Base-by-base conservation (phyloP, 768 basidiomycete genomes). In the Dendrothele bispora region DNA sequence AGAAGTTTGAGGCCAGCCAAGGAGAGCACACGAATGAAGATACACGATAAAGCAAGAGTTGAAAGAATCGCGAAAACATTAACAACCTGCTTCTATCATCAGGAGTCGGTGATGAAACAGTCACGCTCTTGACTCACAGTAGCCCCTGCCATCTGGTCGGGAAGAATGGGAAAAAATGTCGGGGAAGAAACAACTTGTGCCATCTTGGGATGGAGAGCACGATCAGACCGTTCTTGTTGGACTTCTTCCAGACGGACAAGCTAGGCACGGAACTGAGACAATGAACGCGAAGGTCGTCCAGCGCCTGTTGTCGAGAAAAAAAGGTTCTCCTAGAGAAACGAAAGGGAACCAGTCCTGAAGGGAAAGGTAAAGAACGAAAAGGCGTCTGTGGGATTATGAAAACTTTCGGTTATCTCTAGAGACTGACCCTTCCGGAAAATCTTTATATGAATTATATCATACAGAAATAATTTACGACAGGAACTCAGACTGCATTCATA, bases 211-310 rank as follows among this genome's bases (percentile, higher is more conserved):
- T n/a, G n/a, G n/a, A n/a, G n/a, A n/a, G n/a, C n/a, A n/a, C n/a
- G n/a, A n/a, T n/a, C n/a, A n/a, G n/a, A n/a, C n/a, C n/a, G n/a
- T n/a, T n/a, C 90, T 90, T 0, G 80, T 83, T 48, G 73, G 89
- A 53, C 74, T 83, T 21, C 82, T 92, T 7, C 91, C 90, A 90
- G 90, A 91, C 30, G 10, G 12, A 18, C 22, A 26, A 25, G 26
- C 11, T 25, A 37, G 37, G 46, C 37, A 36, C 36, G 24, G 43
- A 35, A 34, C 22, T 18, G 7, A 46, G 25, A 46, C 22, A 27
- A 24, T 46, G 20, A 38, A 46, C 45, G 45, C 45, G 57, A 52
- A 61, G 60, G 66, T 60, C 70, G 72, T 63, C 75, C 75, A 65
- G 76, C 74, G 72, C 68, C 64, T 60, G 56, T 58, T 52, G 56